These are phyloP conservation scores for Gynostemma pentaphyllum DNA, from an alignment of 306 rosid species.

Conservation along the genomic window DNA sequence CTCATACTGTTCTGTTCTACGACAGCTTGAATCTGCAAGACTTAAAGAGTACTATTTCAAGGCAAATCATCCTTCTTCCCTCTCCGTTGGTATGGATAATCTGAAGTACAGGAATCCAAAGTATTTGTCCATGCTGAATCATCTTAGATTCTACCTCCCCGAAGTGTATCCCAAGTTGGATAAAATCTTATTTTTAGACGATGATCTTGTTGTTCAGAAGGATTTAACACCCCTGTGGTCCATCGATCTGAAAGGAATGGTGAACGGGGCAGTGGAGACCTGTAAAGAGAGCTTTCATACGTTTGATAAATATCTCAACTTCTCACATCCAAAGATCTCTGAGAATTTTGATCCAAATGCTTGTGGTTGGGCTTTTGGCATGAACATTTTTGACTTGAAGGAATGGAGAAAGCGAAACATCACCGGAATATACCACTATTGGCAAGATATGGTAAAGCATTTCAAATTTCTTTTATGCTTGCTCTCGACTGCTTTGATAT, in stretches of 20 bases:
- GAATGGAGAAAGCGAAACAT: constrained; percentile 90
- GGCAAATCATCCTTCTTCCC: constrained; percentile 82
- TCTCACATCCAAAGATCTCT: constrained; percentile 73
- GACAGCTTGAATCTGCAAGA: constrained; percentile 89
- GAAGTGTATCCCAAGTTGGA: constrained; percentile 88
- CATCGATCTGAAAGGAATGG: constrained; percentile 76
- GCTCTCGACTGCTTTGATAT: neutral
- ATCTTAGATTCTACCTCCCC: constrained; percentile 87
- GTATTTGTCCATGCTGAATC: constrained; percentile 91
- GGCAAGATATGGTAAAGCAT: constrained; percentile 78
- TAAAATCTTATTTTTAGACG: constrained; percentile 87
- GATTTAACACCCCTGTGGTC: constrained; percentile 91
- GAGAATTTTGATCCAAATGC: constrained; percentile 79
- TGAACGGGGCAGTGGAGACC: constrained; percentile 98
- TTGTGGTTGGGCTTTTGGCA: constrained; percentile 98
- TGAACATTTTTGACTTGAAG: constrained; percentile 89
- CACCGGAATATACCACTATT: constrained; percentile 83
- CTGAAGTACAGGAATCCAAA: constrained; percentile 91
- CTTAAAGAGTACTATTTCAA: constrained; percentile 89
- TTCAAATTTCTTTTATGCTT: constrained; percentile 8
- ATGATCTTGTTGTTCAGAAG: constrained; percentile 93
- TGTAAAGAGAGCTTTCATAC: constrained; percentile 98
- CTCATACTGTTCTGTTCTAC: constrained; percentile 89
- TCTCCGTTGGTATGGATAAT: constrained; percentile 72
- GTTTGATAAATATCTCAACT: constrained; percentile 94